phyloP scores from a whole-genome alignment of 441 rosid genomes.

The Pelargonium cotyledonis region DNA sequence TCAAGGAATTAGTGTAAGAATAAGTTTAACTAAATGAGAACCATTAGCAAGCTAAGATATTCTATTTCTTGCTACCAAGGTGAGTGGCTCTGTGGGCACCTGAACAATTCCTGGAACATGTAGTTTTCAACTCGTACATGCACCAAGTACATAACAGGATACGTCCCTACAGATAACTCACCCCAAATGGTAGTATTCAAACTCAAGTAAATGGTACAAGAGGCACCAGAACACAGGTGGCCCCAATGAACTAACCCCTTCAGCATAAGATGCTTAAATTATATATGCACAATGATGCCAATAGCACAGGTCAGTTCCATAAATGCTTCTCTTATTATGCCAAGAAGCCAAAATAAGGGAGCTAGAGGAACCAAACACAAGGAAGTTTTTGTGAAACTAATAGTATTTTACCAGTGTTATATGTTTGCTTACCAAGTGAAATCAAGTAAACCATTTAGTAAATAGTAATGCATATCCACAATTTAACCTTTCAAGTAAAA shows the following conservation, averaged over 20 bases:
- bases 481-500: neutral
- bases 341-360: neutral
- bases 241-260: neutral
- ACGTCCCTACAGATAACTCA: no score
- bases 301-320: neutral
- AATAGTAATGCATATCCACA: neutral
- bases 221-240: neutral
- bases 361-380: neutral
- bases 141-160: no score
- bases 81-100: no score
- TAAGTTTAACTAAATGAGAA: constrained; percentile 13
- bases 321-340: neutral
- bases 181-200: no score
- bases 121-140: no score
- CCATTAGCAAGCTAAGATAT: neutral
- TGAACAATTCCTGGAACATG: no score
- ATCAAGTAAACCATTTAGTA: neutral
- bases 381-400: neutral
- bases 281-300: neutral
- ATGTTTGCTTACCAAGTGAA: neutral
- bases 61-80: no score
- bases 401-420: neutral
- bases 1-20: constrained; percentile 11
- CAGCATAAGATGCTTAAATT: neutral
- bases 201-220: neutral